Conservation (phyloP, 371 early-diverging fungal genomes). For the Lichtheimia corymbifera region DNA sequence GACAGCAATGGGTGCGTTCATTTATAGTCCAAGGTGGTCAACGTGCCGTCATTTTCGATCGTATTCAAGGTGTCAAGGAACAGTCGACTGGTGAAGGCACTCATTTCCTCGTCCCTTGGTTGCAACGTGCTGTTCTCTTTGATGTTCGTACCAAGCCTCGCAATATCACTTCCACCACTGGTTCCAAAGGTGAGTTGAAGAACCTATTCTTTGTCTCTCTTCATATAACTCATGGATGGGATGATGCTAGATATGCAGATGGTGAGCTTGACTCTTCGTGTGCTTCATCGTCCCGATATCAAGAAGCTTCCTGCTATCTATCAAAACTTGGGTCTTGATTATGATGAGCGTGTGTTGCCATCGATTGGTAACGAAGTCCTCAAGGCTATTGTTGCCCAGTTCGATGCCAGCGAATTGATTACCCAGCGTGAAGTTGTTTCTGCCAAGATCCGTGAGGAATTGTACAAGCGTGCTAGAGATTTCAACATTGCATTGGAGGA, state of each 20-base stretch:
- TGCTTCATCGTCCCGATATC: conserved; percentile 90
- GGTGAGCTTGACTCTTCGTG: conserved; percentile 91
- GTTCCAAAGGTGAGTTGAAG: conserved; percentile 49
- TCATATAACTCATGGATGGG: not conserved
- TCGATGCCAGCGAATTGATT: conserved; percentile 96
- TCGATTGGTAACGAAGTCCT: conserved; percentile 99
- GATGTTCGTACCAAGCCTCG: conserved; percentile 95
- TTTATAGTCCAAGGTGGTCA: conserved; percentile 92
- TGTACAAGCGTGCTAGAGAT: conserved; percentile 91
- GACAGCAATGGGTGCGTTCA: not conserved
- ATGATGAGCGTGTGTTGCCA: conserved; percentile 97
- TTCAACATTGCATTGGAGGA: conserved; percentile 96
- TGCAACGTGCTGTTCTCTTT: conserved; percentile 76
- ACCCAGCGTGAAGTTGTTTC: conserved; percentile 98
- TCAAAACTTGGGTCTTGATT: conserved; percentile 92
- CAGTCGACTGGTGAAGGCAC: conserved; percentile 90
- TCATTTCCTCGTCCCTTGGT: conserved; percentile 96
- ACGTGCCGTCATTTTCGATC: conserved; percentile 96
- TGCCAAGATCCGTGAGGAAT: conserved; percentile 90
- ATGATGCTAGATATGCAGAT: conserved; percentile 76
- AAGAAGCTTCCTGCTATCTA: conserved; percentile 81
- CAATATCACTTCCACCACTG: conserved; percentile 95
- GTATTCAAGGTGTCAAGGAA: conserved; percentile 88
- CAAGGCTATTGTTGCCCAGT: conserved; percentile 98
- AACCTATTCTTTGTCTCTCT: too few species aligned